Percentiles rank a stretch among this genome's conserved stretches.
Conservation (phyloP, 108 stramenopile genomes). For the Phaeodactylum tricornutum region DNA sequence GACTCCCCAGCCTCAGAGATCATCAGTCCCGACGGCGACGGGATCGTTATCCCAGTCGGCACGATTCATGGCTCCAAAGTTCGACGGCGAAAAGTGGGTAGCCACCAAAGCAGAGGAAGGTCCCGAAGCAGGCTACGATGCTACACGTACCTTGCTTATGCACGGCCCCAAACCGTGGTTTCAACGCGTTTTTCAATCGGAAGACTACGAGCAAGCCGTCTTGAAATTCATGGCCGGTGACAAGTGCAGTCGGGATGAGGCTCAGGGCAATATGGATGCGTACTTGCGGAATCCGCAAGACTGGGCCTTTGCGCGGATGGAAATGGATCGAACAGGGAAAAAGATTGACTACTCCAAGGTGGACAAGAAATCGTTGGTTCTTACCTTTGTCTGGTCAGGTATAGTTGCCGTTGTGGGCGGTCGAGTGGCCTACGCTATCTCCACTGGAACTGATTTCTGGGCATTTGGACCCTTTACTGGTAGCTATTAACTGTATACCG, state of each 20-base stretch:
- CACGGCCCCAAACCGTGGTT: slow-evolving; percentile 53
- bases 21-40: too few species aligned
- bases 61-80: slow-evolving; percentile 13
- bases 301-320: slow-evolving; percentile 63
- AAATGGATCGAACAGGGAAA: slow-evolving; percentile 36
- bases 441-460: slow-evolving; percentile 6
- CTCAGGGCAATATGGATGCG: slow-evolving; percentile 68
- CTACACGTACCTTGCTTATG: slow-evolving; percentile 36
- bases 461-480: too few species aligned
- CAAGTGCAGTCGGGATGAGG: slow-evolving; percentile 31
- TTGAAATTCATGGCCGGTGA: slow-evolving; percentile 55
- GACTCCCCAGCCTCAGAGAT: too few species aligned
- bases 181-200: slow-evolving; percentile 33
- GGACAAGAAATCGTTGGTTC: slow-evolving; percentile 12
- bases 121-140: slow-evolving; percentile 36
- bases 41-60: too few species aligned
- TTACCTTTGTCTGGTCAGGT: slow-evolving; percentile 27
- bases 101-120: slow-evolving; percentile 2
- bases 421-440: slow-evolving; percentile 4
- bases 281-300: slow-evolving; percentile 53
- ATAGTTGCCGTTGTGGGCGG: background rate
- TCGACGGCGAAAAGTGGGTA: slow-evolving; percentile 6
- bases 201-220: slow-evolving; percentile 58
- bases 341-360: slow-evolving; percentile 20
- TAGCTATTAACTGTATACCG: too few species aligned